These are phyloP conservation scores for Daucus carota DNA, from an alignment of 129 eudicot species.

Conservation along the genomic window DNA sequence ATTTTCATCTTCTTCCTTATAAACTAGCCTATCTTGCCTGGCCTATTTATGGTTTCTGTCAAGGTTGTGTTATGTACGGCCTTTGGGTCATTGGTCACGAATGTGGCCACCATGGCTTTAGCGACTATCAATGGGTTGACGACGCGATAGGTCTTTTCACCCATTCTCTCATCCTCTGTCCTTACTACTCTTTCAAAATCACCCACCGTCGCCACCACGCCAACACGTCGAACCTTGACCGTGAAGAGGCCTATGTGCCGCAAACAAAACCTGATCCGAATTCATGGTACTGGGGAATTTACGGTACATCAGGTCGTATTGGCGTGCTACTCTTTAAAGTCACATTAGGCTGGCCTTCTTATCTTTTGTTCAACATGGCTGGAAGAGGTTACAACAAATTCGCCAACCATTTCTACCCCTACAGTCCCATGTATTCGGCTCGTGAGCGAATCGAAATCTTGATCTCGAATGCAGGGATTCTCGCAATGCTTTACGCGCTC, in stretches of 20 bases:
- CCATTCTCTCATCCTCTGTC: slow-evolving; percentile 20
- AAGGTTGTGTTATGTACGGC: slow-evolving; percentile 26
- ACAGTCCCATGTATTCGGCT: slow-evolving; percentile 22
- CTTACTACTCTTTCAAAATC: slow-evolving; percentile 26
- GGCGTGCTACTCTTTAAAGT: slow-evolving; percentile 17
- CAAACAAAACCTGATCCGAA: slow-evolving; percentile 16
- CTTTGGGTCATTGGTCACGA: slow-evolving; percentile 35
- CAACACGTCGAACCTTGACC: slow-evolving; percentile 21
- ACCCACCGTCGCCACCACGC: slow-evolving; percentile 30
- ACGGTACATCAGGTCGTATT: slow-evolving; percentile 18
- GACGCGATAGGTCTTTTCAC: slow-evolving; percentile 26
- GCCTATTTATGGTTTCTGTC: slow-evolving; percentile 30
- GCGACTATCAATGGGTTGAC: slow-evolving; percentile 28
- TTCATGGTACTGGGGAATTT: slow-evolving; percentile 15
- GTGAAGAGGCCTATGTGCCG: slow-evolving; percentile 26
- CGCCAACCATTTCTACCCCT: slow-evolving; percentile 22
- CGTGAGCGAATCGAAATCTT: slow-evolving; percentile 28
- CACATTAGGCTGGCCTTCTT: slow-evolving; percentile 24
- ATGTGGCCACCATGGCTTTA: slow-evolving; percentile 31
- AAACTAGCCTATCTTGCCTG: slow-evolving; percentile 26
- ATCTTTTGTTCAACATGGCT: slow-evolving; percentile 17
- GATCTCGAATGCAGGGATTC: slow-evolving; percentile 20
- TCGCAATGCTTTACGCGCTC: slow-evolving; percentile 8
- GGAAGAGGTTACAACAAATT: slow-evolving; percentile 19
- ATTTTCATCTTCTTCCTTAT: slow-evolving; percentile 19